Conservation (phyloP, 1,284 basidiomycete genomes). For the Sporisorium scitamineum region DNA sequence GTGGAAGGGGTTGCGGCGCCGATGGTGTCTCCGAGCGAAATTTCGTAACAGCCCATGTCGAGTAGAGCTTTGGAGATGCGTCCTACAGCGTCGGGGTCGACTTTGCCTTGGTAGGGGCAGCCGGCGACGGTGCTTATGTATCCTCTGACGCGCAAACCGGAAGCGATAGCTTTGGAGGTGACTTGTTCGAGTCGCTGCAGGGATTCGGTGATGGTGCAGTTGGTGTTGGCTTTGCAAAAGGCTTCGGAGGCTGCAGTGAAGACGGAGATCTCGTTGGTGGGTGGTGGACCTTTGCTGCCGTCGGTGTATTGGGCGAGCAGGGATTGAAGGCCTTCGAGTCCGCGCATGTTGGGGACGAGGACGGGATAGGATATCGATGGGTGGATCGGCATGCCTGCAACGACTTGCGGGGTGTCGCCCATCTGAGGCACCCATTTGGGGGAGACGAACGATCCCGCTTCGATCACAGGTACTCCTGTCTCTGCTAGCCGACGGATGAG, state of each 20-base stretch:
- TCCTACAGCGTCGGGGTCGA: slow-evolving; percentile 78
- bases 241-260: slow-evolving; percentile 88
- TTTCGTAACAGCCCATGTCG: slow-evolving; percentile 94
- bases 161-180: slow-evolving; percentile 74
- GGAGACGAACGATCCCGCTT: slow-evolving; percentile 91
- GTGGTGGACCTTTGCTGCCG: slow-evolving; percentile 5
- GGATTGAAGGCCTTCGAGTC: slow-evolving; percentile 67
- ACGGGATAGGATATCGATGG: slow-evolving; percentile 80
- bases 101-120: slow-evolving; percentile 85
- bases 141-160: slow-evolving; percentile 82
- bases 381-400: slow-evolving; percentile 74
- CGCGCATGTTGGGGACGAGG: slow-evolving; percentile 85
- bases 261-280: slow-evolving; percentile 86
- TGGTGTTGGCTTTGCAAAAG: slow-evolving; percentile 87
- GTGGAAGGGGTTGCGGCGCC: slow-evolving; percentile 83
- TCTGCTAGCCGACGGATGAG: slow-evolving; percentile 81
- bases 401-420: slow-evolving; percentile 71
- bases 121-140: slow-evolving; percentile 81
- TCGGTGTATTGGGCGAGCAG: slow-evolving; percentile 21
- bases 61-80: slow-evolving; percentile 79
- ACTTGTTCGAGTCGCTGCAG: slow-evolving; percentile 78
- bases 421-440: slow-evolving; percentile 78
- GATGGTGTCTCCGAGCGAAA: slow-evolving; percentile 91
- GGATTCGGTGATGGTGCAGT: slow-evolving; percentile 80
- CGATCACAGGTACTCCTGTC: slow-evolving; percentile 81